Evolutionary conservation across 305 asterid species (phyloP), one percentile per base, ranked within the genome.

Genomic region (Solanum hybrid): DNA sequence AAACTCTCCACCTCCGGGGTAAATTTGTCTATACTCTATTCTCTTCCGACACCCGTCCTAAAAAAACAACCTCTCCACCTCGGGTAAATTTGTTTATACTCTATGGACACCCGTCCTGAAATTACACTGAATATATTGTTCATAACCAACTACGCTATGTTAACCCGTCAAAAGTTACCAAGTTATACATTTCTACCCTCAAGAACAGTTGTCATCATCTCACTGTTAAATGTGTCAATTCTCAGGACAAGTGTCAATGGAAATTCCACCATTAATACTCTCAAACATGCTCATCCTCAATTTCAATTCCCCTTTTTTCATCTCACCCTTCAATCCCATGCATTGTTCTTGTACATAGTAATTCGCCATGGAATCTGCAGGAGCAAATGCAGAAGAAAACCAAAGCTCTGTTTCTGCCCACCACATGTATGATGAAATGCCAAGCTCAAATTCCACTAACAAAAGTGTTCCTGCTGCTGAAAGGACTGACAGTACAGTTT

Each of bases 81-180:
- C 3, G 24, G 24, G 24, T 57, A 57, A 57, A 57, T 17, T 57
- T 7, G 24, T 57, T 3, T 57, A 57, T 57, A 57, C 70, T 17
- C 10, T 57, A 57, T 6, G 0, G 10, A 20, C 10, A 45, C 2
- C 4, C 2, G 2, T 1, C 1, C 2, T 57, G 5, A 20, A 20
- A 61, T 61, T 61, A 61, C 26, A 61, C 2, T 0, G 5, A 20
- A 61, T 61, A 7, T 61, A 20, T 61, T 61, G 26, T 61, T 57
- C 0, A 0, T 1, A 57, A 57, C 0, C n/a, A 57, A 7, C 26
- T 61, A 1, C 5, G 0, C 26, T 7, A 7, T 3, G 72, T 61
- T 61, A 20, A 22, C 26, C 24, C 73, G 2, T 65, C 73, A 22
- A 65, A 65, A 20, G 2, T 22, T 22, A 3, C 12, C 13, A 8